Conservation (phyloP, 352 stramenopile genomes). For the Phytophthora syringae region DNA sequence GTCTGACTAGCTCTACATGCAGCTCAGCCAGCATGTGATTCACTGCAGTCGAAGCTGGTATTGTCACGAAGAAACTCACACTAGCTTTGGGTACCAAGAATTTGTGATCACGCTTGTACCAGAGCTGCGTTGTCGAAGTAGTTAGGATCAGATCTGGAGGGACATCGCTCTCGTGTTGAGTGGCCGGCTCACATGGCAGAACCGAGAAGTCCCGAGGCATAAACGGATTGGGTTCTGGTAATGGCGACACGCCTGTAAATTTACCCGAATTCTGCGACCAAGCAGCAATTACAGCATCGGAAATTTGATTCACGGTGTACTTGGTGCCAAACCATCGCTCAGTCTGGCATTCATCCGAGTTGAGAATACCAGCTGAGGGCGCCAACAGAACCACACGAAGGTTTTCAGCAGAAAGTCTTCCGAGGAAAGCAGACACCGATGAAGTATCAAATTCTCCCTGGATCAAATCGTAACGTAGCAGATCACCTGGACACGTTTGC, state of each 20-base stretch:
- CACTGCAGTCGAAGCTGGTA: slow-evolving; percentile 57
- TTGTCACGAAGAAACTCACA: slow-evolving; percentile 66
- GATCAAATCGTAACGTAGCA: slow-evolving; percentile 66
- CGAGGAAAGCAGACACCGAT: slow-evolving; percentile 37
- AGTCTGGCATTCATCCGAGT: slow-evolving; percentile 8
- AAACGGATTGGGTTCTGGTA: slow-evolving; percentile 67
- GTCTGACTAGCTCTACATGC: slow-evolving; percentile 69
- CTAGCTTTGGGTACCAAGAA: slow-evolving; percentile 79
- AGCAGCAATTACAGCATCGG: slow-evolving; percentile 8
- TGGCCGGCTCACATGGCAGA: slow-evolving; percentile 29
- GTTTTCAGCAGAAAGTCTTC: slow-evolving; percentile 53
- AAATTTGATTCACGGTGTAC: slow-evolving; percentile 53
- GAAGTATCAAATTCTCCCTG: slow-evolving; percentile 55
- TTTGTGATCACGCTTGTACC: slow-evolving; percentile 72
- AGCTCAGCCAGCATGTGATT: slow-evolving; percentile 70
- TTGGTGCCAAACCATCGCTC: slow-evolving; percentile 73
- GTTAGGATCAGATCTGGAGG: slow-evolving; percentile 44
- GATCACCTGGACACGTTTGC: slow-evolving; percentile 34
- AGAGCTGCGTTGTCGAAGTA: slow-evolving; percentile 63
- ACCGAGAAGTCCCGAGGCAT: slow-evolving; percentile 70
- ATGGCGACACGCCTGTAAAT: background rate
- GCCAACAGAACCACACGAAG: slow-evolving; percentile 69
- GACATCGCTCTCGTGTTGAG: slow-evolving; percentile 7
- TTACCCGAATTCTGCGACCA: slow-evolving; percentile 26
- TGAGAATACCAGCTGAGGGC: slow-evolving; percentile 44